Evolutionary conservation across 2,329 filamentous ascomycete genomes (phyloP).

Genomic region (Chaetothyriales sp.): DNA sequence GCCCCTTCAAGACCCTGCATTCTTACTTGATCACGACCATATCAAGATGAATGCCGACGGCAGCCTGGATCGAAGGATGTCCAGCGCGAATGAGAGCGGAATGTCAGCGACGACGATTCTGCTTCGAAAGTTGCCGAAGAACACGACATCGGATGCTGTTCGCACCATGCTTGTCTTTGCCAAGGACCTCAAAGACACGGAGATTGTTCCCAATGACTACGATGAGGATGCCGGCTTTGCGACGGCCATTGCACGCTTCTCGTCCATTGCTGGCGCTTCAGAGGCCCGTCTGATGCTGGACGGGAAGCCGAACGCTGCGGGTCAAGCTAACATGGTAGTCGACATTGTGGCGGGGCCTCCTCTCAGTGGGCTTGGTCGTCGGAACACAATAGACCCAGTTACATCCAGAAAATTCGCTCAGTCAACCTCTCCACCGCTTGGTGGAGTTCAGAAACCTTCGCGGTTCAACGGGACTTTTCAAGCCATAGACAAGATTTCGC

Average conservation of each 20-base stretch:
- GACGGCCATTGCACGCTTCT: constrained; percentile 47
- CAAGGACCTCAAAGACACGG: constrained; percentile 46
- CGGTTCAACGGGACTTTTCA: constrained; percentile 50
- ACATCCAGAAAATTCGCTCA: constrained; percentile 25
- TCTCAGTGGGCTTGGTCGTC: constrained; percentile 25
- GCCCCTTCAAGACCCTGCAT: neutral
- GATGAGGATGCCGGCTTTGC: constrained; percentile 44
- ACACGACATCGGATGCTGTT: constrained; percentile 44
- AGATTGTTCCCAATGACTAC: constrained; percentile 42
- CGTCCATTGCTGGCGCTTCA: constrained; percentile 42
- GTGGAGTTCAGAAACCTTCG: constrained; percentile 39
- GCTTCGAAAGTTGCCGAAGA: constrained; percentile 47
- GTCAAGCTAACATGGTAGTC: constrained; percentile 45
- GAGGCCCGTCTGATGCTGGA: constrained; percentile 47
- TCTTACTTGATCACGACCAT: neutral
- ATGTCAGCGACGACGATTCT: constrained; percentile 30
- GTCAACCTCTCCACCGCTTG: constrained; percentile 20
- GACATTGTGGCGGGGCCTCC: constrained; percentile 36
- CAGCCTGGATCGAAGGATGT: constrained; percentile 14
- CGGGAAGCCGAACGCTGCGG: constrained; percentile 48
- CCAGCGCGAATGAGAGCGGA: constrained; percentile 13
- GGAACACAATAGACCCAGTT: constrained; percentile 41
- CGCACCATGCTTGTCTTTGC: constrained; percentile 53
- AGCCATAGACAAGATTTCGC: constrained; percentile 43
- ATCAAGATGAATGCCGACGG: neutral